Percentiles rank a stretch among this genome's conserved stretches.
Conservation (phyloP, 2,329 filamentous ascomycete genomes). For the Ceratocystis lukuohia region DNA sequence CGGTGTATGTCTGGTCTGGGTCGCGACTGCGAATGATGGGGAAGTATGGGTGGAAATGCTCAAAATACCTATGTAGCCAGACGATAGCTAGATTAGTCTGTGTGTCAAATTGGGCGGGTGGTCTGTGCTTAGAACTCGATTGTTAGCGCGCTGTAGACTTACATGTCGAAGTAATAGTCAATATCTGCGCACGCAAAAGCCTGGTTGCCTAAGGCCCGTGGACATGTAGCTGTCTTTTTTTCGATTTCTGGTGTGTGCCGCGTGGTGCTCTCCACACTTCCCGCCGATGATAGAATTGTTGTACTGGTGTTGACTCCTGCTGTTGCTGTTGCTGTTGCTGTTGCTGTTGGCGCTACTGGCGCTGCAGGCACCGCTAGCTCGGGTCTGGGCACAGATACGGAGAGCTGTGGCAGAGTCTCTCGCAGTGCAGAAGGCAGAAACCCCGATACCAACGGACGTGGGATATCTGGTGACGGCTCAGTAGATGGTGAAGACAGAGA, state of each 20-base stretch:
- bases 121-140: not conserved
- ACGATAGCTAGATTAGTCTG: too few relatives aligned
- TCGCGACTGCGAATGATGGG: conserved; percentile 38
- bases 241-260: not conserved
- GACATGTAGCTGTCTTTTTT: conserved; percentile 3
- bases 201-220: conserved; percentile 29
- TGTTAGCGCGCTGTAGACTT: conserved; percentile 13
- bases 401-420: not conserved
- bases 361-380: not conserved
- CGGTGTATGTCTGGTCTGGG: conserved; percentile 38
- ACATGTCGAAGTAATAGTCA: conserved; percentile 43
- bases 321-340: not conserved
- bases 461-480: not conserved
- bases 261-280: not conserved
- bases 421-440: not conserved
- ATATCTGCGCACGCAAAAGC: conserved; percentile 41
- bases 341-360: not conserved
- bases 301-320: not conserved
- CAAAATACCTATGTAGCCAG: conserved; percentile 32
- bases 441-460: not conserved
- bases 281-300: not conserved
- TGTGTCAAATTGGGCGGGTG: not conserved
- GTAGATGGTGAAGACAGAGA: not conserved
- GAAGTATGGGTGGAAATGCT: conserved; percentile 39
- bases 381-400: not conserved